Evolutionary conservation across 164 flowering plant species (phyloP).

Genomic region (Brasenia schreberi): DNA sequence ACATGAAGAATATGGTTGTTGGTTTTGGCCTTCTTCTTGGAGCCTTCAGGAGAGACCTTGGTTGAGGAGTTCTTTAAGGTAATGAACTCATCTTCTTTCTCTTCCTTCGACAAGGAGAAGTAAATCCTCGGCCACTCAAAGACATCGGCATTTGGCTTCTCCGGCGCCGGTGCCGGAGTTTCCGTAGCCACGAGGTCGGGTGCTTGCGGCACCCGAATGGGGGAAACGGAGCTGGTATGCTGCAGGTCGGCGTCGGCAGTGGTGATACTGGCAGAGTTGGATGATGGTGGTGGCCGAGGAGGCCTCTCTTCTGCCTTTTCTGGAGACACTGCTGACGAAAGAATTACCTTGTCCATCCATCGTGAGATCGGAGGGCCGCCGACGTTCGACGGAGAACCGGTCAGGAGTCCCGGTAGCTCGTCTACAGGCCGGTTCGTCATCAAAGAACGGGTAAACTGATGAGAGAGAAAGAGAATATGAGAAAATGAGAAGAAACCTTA

Average conservation of each 20-base stretch:
- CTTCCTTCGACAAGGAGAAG: conserved; percentile 45
- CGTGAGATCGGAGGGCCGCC: conserved; percentile 8
- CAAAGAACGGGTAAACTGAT: conserved; percentile 4
- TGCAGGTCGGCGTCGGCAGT: background rate
- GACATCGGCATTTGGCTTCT: conserved; percentile 17
- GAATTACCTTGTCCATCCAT: conserved; percentile 11
- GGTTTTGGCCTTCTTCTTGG: conserved; percentile 59
- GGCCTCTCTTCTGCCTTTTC: conserved; percentile 11
- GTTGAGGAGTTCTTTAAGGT: conserved; percentile 42
- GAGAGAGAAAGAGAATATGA: background rate
- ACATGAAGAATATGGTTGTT: conserved; percentile 48
- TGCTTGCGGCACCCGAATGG: background rate
- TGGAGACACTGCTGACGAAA: conserved; percentile 5
- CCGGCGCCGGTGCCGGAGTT: conserved; percentile 1
- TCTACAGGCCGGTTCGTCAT: conserved; percentile 10
- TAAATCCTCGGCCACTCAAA: conserved; percentile 48
- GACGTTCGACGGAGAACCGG: conserved; percentile 10
- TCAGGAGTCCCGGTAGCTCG: conserved; percentile 12
- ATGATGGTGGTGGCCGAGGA: background rate
- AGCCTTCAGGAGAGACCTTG: conserved; percentile 54
- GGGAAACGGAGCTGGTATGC: background rate
- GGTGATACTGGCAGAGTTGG: background rate
- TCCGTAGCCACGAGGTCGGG: background rate
- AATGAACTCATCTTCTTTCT: conserved; percentile 70
- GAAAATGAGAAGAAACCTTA: background rate